Evolutionary conservation across 2,329 filamentous ascomycete genomes (phyloP).

Genomic region (Lizonia empirigonia): DNA sequence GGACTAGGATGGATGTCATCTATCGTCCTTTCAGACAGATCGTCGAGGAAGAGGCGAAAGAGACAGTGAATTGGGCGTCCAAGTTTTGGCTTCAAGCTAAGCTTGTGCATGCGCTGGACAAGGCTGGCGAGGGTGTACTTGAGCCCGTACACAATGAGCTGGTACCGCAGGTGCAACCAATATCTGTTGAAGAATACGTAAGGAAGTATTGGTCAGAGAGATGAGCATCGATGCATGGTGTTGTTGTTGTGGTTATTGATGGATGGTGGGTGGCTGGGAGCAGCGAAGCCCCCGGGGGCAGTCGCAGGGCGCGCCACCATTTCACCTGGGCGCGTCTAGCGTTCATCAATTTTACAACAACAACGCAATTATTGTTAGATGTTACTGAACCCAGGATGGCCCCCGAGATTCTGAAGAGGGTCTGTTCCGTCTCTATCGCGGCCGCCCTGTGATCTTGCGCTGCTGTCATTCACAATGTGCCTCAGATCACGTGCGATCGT

Average conservation of each 20-base stretch:
- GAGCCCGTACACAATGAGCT: conserved; percentile 17
- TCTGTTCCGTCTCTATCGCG: neutral
- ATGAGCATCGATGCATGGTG: too few relatives aligned
- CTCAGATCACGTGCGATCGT: conserved; percentile 12
- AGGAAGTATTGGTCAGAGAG: conserved; percentile 17
- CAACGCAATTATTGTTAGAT: too few relatives aligned
- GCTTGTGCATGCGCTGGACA: conserved; percentile 13
- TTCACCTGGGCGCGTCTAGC: too few relatives aligned
- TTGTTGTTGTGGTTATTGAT: neutral
- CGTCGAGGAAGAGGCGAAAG: conserved; percentile 9
- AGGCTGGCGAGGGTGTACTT: conserved; percentile 15
- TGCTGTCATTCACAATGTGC: conserved; percentile 3
- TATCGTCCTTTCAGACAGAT: conserved; percentile 22
- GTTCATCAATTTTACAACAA: too few relatives aligned
- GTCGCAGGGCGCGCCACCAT: too few relatives aligned
- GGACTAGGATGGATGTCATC: conserved; percentile 26
- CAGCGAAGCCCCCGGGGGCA: too few relatives aligned
- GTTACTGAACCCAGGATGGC: too few relatives aligned
- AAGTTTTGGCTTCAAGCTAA: conserved; percentile 23
- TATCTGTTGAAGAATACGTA: conserved; percentile 19
- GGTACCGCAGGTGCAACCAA: conserved; percentile 16
- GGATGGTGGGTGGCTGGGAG: too few relatives aligned
- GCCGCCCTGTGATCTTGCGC: neutral
- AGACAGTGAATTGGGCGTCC: conserved; percentile 13
- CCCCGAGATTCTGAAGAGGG: too few relatives aligned